Evolutionary conservation across 768 basidiomycete genomes (phyloP).

Genomic region (Mycena belliarum): DNA sequence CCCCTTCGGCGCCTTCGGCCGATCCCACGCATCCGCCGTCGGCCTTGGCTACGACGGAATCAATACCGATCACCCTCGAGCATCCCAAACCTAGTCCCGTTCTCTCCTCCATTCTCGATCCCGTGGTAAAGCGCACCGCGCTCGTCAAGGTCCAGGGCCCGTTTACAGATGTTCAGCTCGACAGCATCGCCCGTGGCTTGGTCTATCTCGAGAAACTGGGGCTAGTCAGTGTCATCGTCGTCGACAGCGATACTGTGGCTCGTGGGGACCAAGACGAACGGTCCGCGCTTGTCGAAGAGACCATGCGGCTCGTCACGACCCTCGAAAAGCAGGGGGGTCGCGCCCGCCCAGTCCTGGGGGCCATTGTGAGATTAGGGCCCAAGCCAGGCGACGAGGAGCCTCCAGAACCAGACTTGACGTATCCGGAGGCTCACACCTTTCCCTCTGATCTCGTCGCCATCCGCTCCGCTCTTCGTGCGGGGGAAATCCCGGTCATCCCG

Average conservation of each 20-base stretch:
- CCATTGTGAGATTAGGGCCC: constrained; percentile 82
- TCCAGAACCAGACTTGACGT: constrained; percentile 32
- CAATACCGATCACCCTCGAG: constrained; percentile 36
- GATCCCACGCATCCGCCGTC: constrained; percentile 30
- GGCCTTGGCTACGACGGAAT: constrained; percentile 30
- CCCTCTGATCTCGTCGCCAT: constrained; percentile 82
- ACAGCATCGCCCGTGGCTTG: constrained; percentile 91
- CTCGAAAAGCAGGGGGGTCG: constrained; percentile 85
- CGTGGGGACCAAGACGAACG: constrained; percentile 74
- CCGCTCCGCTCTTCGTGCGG: constrained; percentile 84
- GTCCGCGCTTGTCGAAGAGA: constrained; percentile 68
- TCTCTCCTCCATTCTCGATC: constrained; percentile 79
- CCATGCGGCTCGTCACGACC: constrained; percentile 78
- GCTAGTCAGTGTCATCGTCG: constrained; percentile 91
- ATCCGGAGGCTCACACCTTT: constrained; percentile 78
- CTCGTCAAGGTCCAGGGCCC: constrained; percentile 97
- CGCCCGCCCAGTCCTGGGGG: constrained; percentile 86
- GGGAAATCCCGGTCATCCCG: constrained; percentile 94
- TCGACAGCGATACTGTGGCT: constrained; percentile 80
- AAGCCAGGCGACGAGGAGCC: constrained; percentile 51
- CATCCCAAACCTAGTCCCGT: constrained; percentile 52
- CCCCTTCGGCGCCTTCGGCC: constrained; percentile 29
- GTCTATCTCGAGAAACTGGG: constrained; percentile 96
- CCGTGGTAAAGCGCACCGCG: constrained; percentile 82
- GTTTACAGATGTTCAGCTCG: constrained; percentile 89